Evolutionary conservation across 768 basidiomycete genomes (phyloP), one percentile per base, ranked within the genome.

Genomic region (Agaricus blazei): DNA sequence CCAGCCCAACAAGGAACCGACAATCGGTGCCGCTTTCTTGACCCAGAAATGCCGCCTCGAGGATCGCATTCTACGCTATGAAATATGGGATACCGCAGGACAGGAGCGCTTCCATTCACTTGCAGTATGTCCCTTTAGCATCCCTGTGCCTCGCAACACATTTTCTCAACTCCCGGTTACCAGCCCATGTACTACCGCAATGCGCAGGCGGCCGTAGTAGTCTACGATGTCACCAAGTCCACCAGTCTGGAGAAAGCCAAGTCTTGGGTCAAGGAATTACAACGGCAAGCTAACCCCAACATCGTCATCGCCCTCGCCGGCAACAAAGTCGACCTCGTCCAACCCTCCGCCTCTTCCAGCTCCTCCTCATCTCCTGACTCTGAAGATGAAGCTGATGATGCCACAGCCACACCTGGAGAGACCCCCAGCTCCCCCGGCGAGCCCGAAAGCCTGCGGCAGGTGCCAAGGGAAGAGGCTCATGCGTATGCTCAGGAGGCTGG

Each of bases 171-270:
- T 27, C 47, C 43, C 27, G 19, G 24, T 19, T 29, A 49, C 41
- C 58, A 92, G 90, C 96, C 97, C 45, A 98, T 98, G 96, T 97
- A 97, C 70, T 98, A 97, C 71, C 90, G 97, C 65, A 98, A 98
- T 65, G 93, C 96, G 7, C 92, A 95, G 69, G 95, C 96, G 3
- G 96, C 96, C 31, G 94, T 98, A 41, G 97, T 99, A 8, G 96
- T 98, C 19, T 98, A 98, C 70, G 97, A 98, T 68, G 86, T 98
- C 54, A 98, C 96, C 48, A 97, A 98, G 72, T 90, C 92, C 44
- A 82, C 88, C 55, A 96, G 93, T 65, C 79, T 99, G 56, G 96
- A 98, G 71, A 98, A 98, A 71, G 97, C 97, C 52, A 98, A 98
- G 77, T 93, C 95, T 29, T 99, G 97, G 97, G 94, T 99, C 56